Evolutionary conservation across 1,284 basidiomycete species (phyloP), one percentile per base, ranked within the genome.

Genomic region (Cutaneotrichosporon spelunceum): DNA sequence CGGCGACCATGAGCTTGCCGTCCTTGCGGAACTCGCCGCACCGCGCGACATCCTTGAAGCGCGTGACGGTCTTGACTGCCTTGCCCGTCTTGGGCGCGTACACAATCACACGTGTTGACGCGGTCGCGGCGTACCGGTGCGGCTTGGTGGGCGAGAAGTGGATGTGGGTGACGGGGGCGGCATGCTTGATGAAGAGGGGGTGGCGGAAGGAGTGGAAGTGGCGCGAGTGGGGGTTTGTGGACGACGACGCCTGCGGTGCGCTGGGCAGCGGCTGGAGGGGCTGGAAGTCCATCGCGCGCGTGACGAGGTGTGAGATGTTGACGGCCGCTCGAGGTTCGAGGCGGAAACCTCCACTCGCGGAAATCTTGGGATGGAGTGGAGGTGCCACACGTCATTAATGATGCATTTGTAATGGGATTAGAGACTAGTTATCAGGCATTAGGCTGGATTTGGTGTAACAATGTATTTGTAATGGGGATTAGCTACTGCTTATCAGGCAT

Each of bases 41-140:
- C 62, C 93, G 83, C 1, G 94, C 94, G 33, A 95, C 89, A 73
- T 98, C 95, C 78, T 96, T 96, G 82, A 99, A 99, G 34, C 96
- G 83, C 29, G 93, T 90, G 64, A 99, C 93, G 0, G 92, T 96
- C 82, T 99, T 99, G 19, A 88, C 90, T 45, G 97, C 87, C 77
- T 94, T 93, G 77, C 94, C 91, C 9, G 94, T 98, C 63, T 91
- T 87, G 34, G 93, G 93, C 19, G 92, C 92, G 79, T 98, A 98
- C 74, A 99, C 90, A 78, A 99, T 91, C 2, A 99, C 88, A 63
- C 94, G 84, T 0, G 93, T 91, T 0, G 93, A 93, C 1, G 93
- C 90, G 30, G 93, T 97, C 55, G 98, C 93, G 19, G 93, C 95
- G 82, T 94, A 98, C 71, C 90, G 84, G 75, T 97, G 91, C 11